Base-by-base conservation (phyloP, 495 filamentous ascomycete genomes). In the Achaetomiella virescens region DNA sequence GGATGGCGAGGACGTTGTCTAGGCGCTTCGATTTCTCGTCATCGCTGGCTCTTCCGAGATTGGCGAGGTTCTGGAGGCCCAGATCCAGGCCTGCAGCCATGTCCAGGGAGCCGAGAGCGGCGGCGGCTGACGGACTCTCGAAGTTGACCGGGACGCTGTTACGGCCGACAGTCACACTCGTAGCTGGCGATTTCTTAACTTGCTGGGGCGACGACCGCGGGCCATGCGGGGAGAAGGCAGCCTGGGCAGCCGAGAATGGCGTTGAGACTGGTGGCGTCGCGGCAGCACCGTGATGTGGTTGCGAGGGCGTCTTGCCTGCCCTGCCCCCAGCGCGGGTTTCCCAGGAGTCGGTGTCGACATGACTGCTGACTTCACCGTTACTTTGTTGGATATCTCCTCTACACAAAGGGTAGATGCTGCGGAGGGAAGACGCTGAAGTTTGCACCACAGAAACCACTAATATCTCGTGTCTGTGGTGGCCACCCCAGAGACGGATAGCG, bases 1-100 rank as follows among this genome's bases (percentile, higher is more conserved):
- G 27, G 9, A 31, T 38, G 36, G 36, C 10, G 6, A 38, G 14
- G n/a, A 86, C 75, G 20, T 61, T 62, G 40, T 82, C 78, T 55
- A 87, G 64, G 42, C 75, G 73, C 63, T 76, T 78, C 37, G 75
- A 67, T 47, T 75, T 66, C 59, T 86, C 82, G 35, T 85, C 83
- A 38, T 86, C 83, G 48, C 80, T 78, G 5, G 68, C 72, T 45
- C 68, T 71, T 6, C 63, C 64, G 25, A 71, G 52, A 41, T 36
- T 50, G 1, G 65, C 68, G 18, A 72, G 49, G 14, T 62, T 66
- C 54, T 73, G 75, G 0, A 80, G 59, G 45, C 70, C 67, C 43
- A 80, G 54, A 25, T 77, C 77, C 27, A 71, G 49, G 6, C 53
- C 61, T n/a, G 63, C 60, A 0, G 58, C 55, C n/a, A 79, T 63